These are phyloP conservation scores for Periconia digitata DNA, from an alignment of 2,329 filamentous ascomycete genomes.

Conservation along the genomic window DNA sequence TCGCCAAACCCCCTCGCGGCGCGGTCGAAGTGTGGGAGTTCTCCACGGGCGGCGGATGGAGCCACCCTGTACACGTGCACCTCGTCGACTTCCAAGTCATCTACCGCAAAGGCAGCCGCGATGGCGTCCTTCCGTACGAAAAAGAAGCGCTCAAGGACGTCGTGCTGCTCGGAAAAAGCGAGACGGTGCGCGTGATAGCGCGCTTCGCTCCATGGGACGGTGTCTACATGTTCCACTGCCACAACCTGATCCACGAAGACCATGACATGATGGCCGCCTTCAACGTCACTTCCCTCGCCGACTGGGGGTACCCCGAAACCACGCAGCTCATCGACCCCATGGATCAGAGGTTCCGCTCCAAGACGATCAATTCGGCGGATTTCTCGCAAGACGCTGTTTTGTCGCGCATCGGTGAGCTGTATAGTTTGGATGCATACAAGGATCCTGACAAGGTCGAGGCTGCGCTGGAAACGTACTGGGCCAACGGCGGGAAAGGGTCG, in stretches of 20 bases:
- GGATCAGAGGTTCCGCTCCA: constrained; percentile 31
- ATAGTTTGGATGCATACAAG: constrained; percentile 32
- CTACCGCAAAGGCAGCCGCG: constrained; percentile 47
- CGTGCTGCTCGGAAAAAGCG: constrained; percentile 56
- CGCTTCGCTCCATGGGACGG: constrained; percentile 48
- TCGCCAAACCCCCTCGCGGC: constrained; percentile 37
- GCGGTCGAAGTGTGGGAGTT: constrained; percentile 40
- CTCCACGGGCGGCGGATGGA: constrained; percentile 55
- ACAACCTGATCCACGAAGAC: constrained; percentile 51
- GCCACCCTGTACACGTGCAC: constrained; percentile 60
- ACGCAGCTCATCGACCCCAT: constrained; percentile 38
- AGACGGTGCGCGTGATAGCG: constrained; percentile 41
- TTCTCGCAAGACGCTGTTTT: constrained; percentile 23
- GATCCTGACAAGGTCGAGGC: constrained; percentile 24
- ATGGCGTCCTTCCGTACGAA: constrained; percentile 55
- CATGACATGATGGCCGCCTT: constrained; percentile 51
- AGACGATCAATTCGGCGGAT: constrained; percentile 13
- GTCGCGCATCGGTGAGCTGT: constrained; percentile 27
- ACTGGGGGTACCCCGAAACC: constrained; percentile 37
- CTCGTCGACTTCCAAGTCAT: constrained; percentile 61
- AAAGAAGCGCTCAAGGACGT: constrained; percentile 59
- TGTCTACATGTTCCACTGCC: constrained; percentile 53
- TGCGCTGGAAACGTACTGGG: constrained; percentile 31
- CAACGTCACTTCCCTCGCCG: constrained; percentile 41
- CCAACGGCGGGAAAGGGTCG: constrained; percentile 15